These are phyloP conservation scores for Tricholoma terreum DNA, from an alignment of 768 basidiomycete species.

Conservation along the genomic window DNA sequence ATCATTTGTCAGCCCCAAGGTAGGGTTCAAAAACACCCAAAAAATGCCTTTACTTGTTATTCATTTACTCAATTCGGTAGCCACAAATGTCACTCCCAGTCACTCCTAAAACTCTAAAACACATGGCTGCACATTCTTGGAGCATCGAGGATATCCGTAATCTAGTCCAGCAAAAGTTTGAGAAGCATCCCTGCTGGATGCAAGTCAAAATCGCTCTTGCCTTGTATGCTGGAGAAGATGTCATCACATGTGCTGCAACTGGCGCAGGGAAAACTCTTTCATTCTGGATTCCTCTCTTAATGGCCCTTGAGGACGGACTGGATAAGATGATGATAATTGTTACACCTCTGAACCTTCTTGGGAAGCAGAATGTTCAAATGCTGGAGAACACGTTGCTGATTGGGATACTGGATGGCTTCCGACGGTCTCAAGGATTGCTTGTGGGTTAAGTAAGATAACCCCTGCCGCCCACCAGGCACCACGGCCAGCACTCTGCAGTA, in stretches of 20 bases:
- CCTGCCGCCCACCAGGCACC: neutral
- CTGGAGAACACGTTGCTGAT: constrained; percentile 3
- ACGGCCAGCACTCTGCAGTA: neutral
- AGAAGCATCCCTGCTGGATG: constrained; percentile 1
- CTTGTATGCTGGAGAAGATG: constrained; percentile 13
- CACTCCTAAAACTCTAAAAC: too few relatives aligned
- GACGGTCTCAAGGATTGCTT: too few relatives aligned
- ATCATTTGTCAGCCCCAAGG: too few relatives aligned
- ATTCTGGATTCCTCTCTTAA: too few relatives aligned
- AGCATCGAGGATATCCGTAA: neutral
- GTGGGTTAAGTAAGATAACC: neutral
- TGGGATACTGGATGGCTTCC: neutral
- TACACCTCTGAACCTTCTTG: constrained; percentile 29
- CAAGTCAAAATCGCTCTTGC: too few relatives aligned
- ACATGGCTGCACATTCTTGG: neutral
- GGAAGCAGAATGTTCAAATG: constrained; percentile 21
- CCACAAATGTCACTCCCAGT: too few relatives aligned
- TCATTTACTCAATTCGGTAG: too few relatives aligned
- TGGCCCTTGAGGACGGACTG: constrained; percentile 11
- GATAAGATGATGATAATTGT: constrained; percentile 12
- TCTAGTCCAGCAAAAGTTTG: neutral
- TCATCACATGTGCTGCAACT: constrained; percentile 15
- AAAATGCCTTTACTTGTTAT: too few relatives aligned
- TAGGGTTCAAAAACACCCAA: too few relatives aligned
- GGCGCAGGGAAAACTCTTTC: constrained; percentile 18